Evolutionary conservation across 106 monocot species (phyloP), one percentile per base, ranked within the genome.

Genomic region (Dendrobium huoshanense): DNA sequence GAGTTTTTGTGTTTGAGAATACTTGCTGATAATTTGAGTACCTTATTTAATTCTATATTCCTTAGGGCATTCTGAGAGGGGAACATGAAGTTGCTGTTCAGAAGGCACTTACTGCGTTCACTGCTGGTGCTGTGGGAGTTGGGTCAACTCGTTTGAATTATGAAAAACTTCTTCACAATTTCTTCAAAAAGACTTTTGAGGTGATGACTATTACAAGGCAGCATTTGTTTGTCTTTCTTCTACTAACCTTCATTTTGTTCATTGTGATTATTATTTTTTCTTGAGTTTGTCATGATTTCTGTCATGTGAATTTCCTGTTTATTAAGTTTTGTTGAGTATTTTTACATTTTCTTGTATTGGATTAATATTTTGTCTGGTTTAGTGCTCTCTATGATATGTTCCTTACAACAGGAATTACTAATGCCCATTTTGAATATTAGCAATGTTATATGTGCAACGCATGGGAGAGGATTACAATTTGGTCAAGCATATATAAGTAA

Each of bases 171-270:
- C 87, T 97, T 78, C 81, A 87, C 54, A 91, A 76, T 82, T 97
- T 94, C 81, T 89, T 92, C 55, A 92, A 78, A 44, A 92, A 97
- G 76, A 70, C 92, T 79, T 94, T 94, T 89, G 92, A 97, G 97
- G 97, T 94, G 56, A 75, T 58, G 10, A 6, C 11, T 13, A 51
- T 51, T 51, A 51, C 13, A 65, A 8, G 64, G 64, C 25, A 25
- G 24, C 24, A 65, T 65, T 65, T n/a, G 22, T 65, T 65, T 65
- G 8, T 64, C 25, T 65, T 22, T 65, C 7, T 65, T 22, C 8
- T 65, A 22, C 3, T 61, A 59, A 59, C 59, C 5, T 61, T n/a
- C 22, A 61, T 61, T 61, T 65, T 65, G 6, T n/a, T 65, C 64
- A 22, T 25, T n/a, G 2, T 25, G 22, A 22, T 9, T 25, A 65